Percentiles rank a stretch among this genome's conserved stretches.
phyloP scores from a whole-genome alignment of 2,329 filamentous ascomycete genomes.

The Aureobasidium uvarum region DNA sequence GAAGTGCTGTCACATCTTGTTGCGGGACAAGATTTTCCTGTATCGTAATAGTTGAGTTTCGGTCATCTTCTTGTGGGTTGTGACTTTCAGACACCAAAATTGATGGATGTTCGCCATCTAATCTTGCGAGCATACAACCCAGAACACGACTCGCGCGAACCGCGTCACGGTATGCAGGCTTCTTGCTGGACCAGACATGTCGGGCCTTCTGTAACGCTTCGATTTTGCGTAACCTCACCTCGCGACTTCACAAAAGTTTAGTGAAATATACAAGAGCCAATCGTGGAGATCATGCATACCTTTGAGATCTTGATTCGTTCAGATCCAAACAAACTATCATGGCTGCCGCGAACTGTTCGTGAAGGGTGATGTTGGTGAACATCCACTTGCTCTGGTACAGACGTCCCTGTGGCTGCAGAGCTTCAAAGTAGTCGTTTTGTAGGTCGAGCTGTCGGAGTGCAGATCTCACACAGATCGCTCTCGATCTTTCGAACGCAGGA shows the following conservation, averaged over 20 bases:
- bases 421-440: slow-evolving; percentile 47
- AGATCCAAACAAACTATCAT: slow-evolving; percentile 46
- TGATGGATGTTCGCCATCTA: not conserved
- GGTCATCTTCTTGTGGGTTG: not conserved
- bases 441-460: slow-evolving; percentile 47
- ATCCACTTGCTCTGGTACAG: slow-evolving; percentile 43
- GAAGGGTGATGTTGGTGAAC: slow-evolving; percentile 40
- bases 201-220: slow-evolving; percentile 6
- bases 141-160: slow-evolving; percentile 13
- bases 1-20: not conserved
- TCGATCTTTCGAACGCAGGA: slow-evolving; percentile 43
- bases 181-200: slow-evolving; percentile 14
- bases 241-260: not conserved
- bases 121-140: slow-evolving; percentile 15
- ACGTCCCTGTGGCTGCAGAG: slow-evolving; percentile 43
- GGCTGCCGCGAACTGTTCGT: slow-evolving; percentile 45
- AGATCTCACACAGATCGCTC: slow-evolving; percentile 46
- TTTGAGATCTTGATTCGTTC: slow-evolving; percentile 2
- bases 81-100: not conserved
- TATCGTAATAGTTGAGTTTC: not conserved
- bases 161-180: slow-evolving; percentile 8
- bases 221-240: not conserved
- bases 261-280: not conserved
- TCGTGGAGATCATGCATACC: not conserved
- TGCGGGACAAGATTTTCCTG: not conserved